Conservation (phyloP, 1,284 basidiomycete species). For the Leccinum variabile region DNA sequence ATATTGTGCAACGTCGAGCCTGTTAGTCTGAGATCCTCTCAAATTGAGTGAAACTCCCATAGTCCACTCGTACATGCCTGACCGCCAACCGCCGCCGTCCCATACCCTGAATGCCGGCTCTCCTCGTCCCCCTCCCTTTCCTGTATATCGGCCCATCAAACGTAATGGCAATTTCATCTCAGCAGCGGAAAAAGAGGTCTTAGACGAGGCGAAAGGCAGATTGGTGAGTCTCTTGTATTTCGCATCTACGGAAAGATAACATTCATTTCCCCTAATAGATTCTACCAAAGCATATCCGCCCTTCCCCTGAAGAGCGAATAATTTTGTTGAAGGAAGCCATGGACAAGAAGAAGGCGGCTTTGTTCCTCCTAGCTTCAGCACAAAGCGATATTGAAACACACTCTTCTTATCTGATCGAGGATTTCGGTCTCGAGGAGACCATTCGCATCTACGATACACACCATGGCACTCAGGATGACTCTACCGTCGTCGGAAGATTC, state of each 20-base stretch:
- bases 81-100: no score
- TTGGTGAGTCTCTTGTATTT: neutral
- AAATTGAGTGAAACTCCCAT: constrained; percentile 5
- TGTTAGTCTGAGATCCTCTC: no score
- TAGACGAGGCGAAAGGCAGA: neutral
- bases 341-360: neutral
- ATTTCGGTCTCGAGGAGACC: neutral
- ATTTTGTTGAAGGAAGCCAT: neutral
- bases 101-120: no score
- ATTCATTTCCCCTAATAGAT: neutral
- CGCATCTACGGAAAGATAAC: neutral
- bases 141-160: neutral
- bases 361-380: neutral
- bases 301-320: neutral
- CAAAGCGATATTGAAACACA: neutral
- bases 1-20: no score
- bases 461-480: neutral
- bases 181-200: neutral
- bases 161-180: neutral
- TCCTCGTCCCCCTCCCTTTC: neutral
- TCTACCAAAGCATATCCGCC: neutral
- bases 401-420: neutral
- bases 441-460: neutral
- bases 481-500: neutral
- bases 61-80: no score